Percentiles rank a stretch among this genome's conserved stretches.
phyloP scores from a whole-genome alignment of 805 yeast genomes.

The Clavispora santaluciae region DNA sequence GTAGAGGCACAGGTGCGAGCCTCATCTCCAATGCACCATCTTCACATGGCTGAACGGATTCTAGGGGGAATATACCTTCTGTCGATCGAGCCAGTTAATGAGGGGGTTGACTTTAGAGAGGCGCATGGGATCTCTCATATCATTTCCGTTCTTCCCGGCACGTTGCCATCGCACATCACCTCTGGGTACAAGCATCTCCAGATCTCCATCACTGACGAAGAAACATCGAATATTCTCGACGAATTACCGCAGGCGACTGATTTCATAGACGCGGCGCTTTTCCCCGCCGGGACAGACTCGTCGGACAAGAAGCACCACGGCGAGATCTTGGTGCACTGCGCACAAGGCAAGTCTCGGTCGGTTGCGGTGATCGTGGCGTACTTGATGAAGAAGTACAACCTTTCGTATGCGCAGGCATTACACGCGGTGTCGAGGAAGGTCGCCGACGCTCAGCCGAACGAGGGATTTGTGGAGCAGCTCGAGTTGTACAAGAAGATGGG shows the following conservation, averaged over 20 bases:
- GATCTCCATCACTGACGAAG: slow-evolving; percentile 70
- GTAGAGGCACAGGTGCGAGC: slow-evolving; percentile 1
- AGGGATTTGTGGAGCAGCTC: slow-evolving; percentile 69
- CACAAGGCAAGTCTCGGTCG: slow-evolving; percentile 49
- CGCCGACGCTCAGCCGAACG: slow-evolving; percentile 62
- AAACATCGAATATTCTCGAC: slow-evolving; percentile 58
- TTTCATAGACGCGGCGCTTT: slow-evolving; percentile 64
- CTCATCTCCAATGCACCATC: not conserved
- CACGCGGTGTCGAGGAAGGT: slow-evolving; percentile 71
- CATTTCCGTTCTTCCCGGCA: slow-evolving; percentile 63
- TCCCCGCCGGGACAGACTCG: slow-evolving; percentile 21
- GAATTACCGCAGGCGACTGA: slow-evolving; percentile 55
- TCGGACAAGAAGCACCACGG: slow-evolving; percentile 27
- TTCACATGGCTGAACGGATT: slow-evolving; percentile 42
- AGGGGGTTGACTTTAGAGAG: slow-evolving; percentile 40
- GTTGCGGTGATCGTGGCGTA: slow-evolving; percentile 43
- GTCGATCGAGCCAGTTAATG: slow-evolving; percentile 58
- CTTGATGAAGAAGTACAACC: slow-evolving; percentile 48
- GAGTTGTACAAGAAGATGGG: slow-evolving; percentile 47
- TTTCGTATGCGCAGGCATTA: slow-evolving; percentile 57
- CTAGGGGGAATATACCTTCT: slow-evolving; percentile 79
- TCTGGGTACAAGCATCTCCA: slow-evolving; percentile 49
- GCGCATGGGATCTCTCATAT: slow-evolving; percentile 64
- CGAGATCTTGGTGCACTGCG: slow-evolving; percentile 48
- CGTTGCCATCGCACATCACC: slow-evolving; percentile 48